Evolutionary conservation across 352 stramenopile species (phyloP).

Genomic region (Phytopythium montanum): DNA sequence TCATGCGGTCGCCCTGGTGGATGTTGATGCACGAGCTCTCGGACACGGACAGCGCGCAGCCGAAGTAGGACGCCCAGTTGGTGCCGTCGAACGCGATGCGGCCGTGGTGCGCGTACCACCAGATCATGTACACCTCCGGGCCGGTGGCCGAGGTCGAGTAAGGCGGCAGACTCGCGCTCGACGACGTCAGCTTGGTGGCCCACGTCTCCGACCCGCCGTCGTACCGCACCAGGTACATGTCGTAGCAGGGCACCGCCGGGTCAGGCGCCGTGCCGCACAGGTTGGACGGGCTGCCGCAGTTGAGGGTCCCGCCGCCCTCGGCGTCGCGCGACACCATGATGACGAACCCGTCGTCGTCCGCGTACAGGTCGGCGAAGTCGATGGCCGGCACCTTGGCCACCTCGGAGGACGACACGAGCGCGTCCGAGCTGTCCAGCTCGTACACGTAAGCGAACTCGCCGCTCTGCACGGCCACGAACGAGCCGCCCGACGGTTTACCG

Average conservation of each 20-base stretch:
- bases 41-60: constrained; percentile 47
- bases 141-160: constrained; percentile 47
- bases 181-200: constrained; percentile 54
- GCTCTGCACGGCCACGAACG: constrained; percentile 49
- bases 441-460: constrained; percentile 39
- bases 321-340: constrained; percentile 45
- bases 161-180: constrained; percentile 40
- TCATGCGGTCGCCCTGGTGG: constrained; percentile 66
- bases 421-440: constrained; percentile 44
- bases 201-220: constrained; percentile 45
- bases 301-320: constrained; percentile 46
- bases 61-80: constrained; percentile 67
- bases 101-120: constrained; percentile 66
- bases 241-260: constrained; percentile 42
- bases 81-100: constrained; percentile 52
- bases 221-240: constrained; percentile 60
- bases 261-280: constrained; percentile 36
- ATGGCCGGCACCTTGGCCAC: constrained; percentile 31
- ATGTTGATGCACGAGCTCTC: constrained; percentile 64
- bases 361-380: constrained; percentile 57
- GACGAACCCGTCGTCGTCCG: constrained; percentile 52
- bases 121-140: constrained; percentile 59
- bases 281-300: constrained; percentile 56
- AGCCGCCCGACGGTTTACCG: constrained; percentile 37
- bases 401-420: constrained; percentile 32